Conservation (phyloP, 495 filamentous ascomycete genomes). For the Geopyxis carbonaria region DNA sequence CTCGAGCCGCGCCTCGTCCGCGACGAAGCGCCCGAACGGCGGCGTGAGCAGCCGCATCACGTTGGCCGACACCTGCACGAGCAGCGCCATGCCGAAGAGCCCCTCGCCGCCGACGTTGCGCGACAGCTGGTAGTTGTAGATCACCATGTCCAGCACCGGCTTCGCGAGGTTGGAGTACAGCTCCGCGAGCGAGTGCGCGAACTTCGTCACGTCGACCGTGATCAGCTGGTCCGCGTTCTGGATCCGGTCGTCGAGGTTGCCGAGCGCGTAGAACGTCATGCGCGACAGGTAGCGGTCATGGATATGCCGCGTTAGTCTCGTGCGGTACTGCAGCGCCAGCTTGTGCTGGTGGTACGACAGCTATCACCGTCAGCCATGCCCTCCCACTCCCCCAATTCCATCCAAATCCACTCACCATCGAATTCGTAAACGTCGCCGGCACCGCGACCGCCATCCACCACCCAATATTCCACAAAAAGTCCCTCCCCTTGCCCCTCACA, state of each 20-base stretch:
- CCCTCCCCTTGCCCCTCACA: conserved; percentile 76
- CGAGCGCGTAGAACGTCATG: conserved; percentile 95
- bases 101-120: conserved; percentile 89
- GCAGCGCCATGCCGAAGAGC: conserved; percentile 76
- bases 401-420: conserved; percentile 58
- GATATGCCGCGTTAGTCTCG: conserved; percentile 75
- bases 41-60: conserved; percentile 90
- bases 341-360: conserved; percentile 96
- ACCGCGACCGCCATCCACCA: conserved; percentile 99
- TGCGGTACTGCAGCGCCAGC: conserved; percentile 79
- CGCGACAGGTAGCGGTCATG: conserved; percentile 86
- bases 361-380: conserved; percentile 31
- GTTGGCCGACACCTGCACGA: conserved; percentile 82
- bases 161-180: conserved; percentile 97
- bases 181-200: conserved; percentile 87
- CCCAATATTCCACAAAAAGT: conserved; percentile 72
- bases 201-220: conserved; percentile 86
- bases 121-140: conserved; percentile 87
- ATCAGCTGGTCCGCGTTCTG: conserved; percentile 98
- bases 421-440: conserved; percentile 97
- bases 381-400: conserved; percentile 1
- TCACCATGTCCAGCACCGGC: conserved; percentile 80
- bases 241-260: conserved; percentile 88
- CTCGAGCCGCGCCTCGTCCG: conserved; percentile 84
- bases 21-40: conserved; percentile 96